Conservation (phyloP, 768 basidiomycete species). For the Russula abietina region DNA sequence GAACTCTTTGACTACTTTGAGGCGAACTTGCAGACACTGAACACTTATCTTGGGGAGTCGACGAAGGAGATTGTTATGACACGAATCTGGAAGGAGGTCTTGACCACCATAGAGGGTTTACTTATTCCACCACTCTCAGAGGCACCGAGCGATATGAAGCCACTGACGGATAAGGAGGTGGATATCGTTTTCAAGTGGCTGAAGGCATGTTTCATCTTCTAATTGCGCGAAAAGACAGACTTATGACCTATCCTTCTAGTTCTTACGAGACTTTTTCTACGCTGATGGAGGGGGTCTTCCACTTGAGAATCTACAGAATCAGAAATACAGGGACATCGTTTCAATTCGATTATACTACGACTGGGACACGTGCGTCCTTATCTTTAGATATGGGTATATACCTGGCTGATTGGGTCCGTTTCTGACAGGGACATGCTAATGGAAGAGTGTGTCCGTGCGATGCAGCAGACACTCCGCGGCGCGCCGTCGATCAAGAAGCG, state of each 20-base stretch:
- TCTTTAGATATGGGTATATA: not conserved
- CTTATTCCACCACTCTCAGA: constrained; percentile 90
- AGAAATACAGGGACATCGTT: constrained; percentile 88
- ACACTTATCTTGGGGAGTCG: constrained; percentile 75
- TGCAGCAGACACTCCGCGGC: constrained; percentile 78
- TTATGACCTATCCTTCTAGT: constrained; percentile 41
- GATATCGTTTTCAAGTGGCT: constrained; percentile 99
- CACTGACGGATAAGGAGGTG: constrained; percentile 90
- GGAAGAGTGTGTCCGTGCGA: constrained; percentile 94
- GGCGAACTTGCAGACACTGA: constrained; percentile 83
- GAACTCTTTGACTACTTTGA: constrained; percentile 97
- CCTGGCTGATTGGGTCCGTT: constrained; percentile 18
- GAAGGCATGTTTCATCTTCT: constrained; percentile 51
- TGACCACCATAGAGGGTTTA: constrained; percentile 77
- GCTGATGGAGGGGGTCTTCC: constrained; percentile 91
- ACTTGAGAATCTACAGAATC: constrained; percentile 80
- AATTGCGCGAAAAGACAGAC: not conserved
- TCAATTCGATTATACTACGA: constrained; percentile 94
- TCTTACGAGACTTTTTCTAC: constrained; percentile 92
- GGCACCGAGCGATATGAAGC: constrained; percentile 80
- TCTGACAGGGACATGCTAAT: constrained; percentile 68
- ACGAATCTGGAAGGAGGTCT: constrained; percentile 92
- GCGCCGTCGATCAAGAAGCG: constrained; percentile 78
- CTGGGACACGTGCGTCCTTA: constrained; percentile 71
- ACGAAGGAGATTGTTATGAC: constrained; percentile 91